Base-by-base conservation (phyloP, 2,329 filamentous ascomycete genomes). In the Zymoseptoria ardabiliae region DNA sequence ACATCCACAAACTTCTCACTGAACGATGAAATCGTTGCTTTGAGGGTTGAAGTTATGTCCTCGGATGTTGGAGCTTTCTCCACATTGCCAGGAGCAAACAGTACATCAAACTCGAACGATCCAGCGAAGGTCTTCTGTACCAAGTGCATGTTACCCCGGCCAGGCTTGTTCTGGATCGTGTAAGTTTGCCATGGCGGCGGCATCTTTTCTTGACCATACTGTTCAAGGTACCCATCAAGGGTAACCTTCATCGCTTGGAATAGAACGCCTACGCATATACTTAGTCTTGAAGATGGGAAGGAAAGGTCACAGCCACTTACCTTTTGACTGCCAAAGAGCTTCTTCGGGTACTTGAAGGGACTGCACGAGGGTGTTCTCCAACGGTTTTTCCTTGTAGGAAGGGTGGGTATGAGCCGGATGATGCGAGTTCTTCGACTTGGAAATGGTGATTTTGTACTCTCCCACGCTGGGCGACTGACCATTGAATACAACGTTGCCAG, bases 51-150 rank as follows among this genome's bases (percentile, higher is more conserved):
- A 1, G 87, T 88, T 17, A 97, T 74, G 61, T 88, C 84, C 49
- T 87, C 82, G 0, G 77, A 73, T 13, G 66, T 66, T 62, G 66
- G 55, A 19, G 54, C 19, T 49, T 71, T 66, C 65, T 60, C 54
- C 2, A 53, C 61, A n/a, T 90, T 92, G 13, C 78, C 85, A 61
- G 92, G 96, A 4, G 90, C 91, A 77, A 91, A 97, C 54, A 97
- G 80, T 56, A 97, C 81, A 72, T 97, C 94, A 67, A 97, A 97
- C 78, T 87, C 91, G 69, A 97, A 99, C 1, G 86, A 74, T 1
- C 94, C 93, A 68, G 92, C 84, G 68, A 96, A 97, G 2, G 91
- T 85, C 76, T 96, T 97, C 75, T 99, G 91, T 17, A 97, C 81
- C 49, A 96, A 77, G 64, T 99, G 93, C 13, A 90, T 77, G 70